Base-by-base conservation (phyloP, 2,329 filamentous ascomycete species). In the Xylariaceae sp. region DNA sequence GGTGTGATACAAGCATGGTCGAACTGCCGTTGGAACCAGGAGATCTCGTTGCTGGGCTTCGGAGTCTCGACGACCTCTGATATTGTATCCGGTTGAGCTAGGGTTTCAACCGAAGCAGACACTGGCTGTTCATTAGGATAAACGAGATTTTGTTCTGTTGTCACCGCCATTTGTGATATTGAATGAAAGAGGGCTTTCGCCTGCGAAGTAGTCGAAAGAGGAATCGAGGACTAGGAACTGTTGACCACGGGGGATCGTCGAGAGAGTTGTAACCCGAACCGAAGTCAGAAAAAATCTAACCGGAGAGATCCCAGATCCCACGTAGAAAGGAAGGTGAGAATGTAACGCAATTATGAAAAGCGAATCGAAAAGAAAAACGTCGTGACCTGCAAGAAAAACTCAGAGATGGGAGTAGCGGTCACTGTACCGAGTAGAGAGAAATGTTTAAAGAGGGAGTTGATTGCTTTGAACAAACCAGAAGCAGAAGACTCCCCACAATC, bases 1-100 rank as follows among this genome's bases (percentile, higher is more conserved):
- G 80, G 76, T 0, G 80, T 85, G 54, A 89, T 73, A 50, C 80
- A 81, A 30, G 79, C 78, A 56, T 84, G 84, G 68, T 87, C 79
- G 53, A 80, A 71, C 59, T 89, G 75, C 57, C 85, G 73, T 53
- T 76, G 73, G 71, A 78, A 82, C 72, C 83, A 79, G 11, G 75
- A 73, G 49, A 76, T 67, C 30, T 67, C 63, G 59, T 71, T 75
- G 57, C 62, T 58, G 23, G 70, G 64, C 23, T 67, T 66, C 53
- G 75, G 68, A 7, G 77, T 72, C 68, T 82, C 80, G 57, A 77
- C 62, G 55, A 57, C 62, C 10, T 66, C 61, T 68, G 23, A 30
- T 30, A 71, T 15, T 55, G 70, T 54, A 45, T 62, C 62, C 30
- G 58, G 54, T 30, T 62, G 60, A 17, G 62, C 61, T 23, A 66